Base-by-base conservation (phyloP, 371 early-diverging fungal species). In the Lichtheimia corymbifera region DNA sequence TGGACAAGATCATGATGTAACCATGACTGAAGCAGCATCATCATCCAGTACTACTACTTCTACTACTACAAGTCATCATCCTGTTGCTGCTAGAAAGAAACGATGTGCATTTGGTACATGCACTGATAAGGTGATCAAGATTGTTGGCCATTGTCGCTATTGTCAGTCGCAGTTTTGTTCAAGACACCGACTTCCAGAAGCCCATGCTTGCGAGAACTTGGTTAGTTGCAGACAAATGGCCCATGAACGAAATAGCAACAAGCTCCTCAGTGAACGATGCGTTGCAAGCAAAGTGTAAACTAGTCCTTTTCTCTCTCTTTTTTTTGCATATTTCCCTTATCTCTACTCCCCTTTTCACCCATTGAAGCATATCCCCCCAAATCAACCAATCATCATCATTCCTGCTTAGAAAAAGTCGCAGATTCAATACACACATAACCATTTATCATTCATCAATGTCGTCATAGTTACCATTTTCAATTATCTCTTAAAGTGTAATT, bases 181-280 rank as follows among this genome's bases (percentile, higher is more conserved):
- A 5, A 66, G 80, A 22, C 90, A 90, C 66, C 82, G 90, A 18
- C 63, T 88, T n/a, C 87, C 87, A 12, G 90, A 90, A 61, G 76
- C 80, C n/a, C 90, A 90, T 66, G 75, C 76, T 35, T 90, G 90
- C 70, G 65, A 71, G 17, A 85, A 88, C 56, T 65, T 88, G 42
- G 71, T 81, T 24, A 76, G 71, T 35, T 90, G 88, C 67, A 74
- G 75, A 44, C 73, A 83, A 58, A 73, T 64, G 9, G 77, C 86
- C 13, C 72, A 73, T 60, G 85, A 82, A 54, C 70, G 72, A 42
- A 77, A 83, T 47, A 80, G 83, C 18, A 71, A 60, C 55, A 80
- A 83, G 61, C 64, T 88, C 17, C 53, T 88, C 51, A 76, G 76
- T 53, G 88, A 88, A 58, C 85, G 88, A 64, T 87, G 88, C 51